These are phyloP conservation scores for Clavispora phyllophila DNA, from an alignment of 805 yeast genomes.

Conservation along the genomic window DNA sequence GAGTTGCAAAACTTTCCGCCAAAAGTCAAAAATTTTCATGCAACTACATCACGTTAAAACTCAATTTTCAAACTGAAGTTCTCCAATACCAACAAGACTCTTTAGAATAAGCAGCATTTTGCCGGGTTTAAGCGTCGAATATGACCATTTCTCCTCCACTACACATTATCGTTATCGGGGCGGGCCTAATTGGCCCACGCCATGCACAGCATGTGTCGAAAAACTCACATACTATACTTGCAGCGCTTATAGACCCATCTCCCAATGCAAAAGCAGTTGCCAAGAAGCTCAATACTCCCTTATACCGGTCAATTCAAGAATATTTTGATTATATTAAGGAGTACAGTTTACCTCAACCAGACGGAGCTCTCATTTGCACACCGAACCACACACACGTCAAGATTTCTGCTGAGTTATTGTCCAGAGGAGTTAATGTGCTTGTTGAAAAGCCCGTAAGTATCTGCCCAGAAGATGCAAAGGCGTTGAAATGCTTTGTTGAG, in stretches of 20 bases:
- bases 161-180: constrained; percentile 30
- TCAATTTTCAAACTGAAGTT: not conserved
- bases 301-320: constrained; percentile 22
- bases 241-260: constrained; percentile 34
- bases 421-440: constrained; percentile 28
- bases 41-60: not conserved
- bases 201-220: constrained; percentile 31
- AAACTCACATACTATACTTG: constrained; percentile 21
- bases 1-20: not conserved
- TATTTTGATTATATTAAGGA: constrained; percentile 22
- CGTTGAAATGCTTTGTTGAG: constrained; percentile 21
- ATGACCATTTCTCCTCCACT: constrained; percentile 10
- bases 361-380: constrained; percentile 37
- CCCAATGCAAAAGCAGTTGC: constrained; percentile 30
- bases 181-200: constrained; percentile 39
- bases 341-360: constrained; percentile 19
- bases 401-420: constrained; percentile 27
- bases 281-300: constrained; percentile 17
- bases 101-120: not conserved
- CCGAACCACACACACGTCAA: constrained; percentile 37
- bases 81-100: too few relatives aligned
- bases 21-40: not conserved
- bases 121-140: not conserved
- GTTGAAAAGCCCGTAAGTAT: constrained; percentile 36
- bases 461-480: constrained; percentile 25